Conservation (phyloP, 2,329 filamentous ascomycete genomes). For the Blastomyces silverae region DNA sequence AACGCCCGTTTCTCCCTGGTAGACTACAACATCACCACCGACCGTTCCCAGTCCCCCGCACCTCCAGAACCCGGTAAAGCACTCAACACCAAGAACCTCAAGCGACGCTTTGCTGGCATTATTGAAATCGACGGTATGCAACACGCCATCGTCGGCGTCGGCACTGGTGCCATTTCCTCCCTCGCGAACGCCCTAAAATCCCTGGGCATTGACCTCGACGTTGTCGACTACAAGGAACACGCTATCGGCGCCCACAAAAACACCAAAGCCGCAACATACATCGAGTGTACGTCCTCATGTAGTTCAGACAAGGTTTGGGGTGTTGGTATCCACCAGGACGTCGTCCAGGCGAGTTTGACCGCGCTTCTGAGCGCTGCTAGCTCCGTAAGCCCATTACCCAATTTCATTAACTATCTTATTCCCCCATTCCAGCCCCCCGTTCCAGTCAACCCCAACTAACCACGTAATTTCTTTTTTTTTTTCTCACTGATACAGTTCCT, state of each 20-base stretch:
- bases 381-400: conserved; percentile 57
- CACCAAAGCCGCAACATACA: conserved; percentile 91
- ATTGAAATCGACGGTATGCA: conserved; percentile 75
- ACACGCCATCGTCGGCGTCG: conserved; percentile 68
- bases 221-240: conserved; percentile 94
- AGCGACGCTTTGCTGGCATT: conserved; percentile 76
- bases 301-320: conserved; percentile 75
- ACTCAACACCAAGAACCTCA: conserved; percentile 68
- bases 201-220: conserved; percentile 79
- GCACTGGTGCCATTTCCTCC: conserved; percentile 85
- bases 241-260: conserved; percentile 73
- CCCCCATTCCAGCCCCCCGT: background rate
- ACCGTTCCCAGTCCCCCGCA: conserved; percentile 68
- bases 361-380: conserved; percentile 78
- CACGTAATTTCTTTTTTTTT: background rate
- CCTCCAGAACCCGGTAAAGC: conserved; percentile 63
- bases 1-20: conserved; percentile 81
- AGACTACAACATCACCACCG: conserved; percentile 84
- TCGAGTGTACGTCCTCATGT: conserved; percentile 69
- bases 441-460: background rate
- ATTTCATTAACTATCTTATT: conserved; percentile 2
- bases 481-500: conserved; percentile 54
- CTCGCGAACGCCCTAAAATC: conserved; percentile 72
- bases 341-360: conserved; percentile 81
- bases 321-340: conserved; percentile 85